Percentiles rank a stretch among this genome's conserved stretches.
Conservation (phyloP, 345 rosid species). For the Microcos paniculata region DNA sequence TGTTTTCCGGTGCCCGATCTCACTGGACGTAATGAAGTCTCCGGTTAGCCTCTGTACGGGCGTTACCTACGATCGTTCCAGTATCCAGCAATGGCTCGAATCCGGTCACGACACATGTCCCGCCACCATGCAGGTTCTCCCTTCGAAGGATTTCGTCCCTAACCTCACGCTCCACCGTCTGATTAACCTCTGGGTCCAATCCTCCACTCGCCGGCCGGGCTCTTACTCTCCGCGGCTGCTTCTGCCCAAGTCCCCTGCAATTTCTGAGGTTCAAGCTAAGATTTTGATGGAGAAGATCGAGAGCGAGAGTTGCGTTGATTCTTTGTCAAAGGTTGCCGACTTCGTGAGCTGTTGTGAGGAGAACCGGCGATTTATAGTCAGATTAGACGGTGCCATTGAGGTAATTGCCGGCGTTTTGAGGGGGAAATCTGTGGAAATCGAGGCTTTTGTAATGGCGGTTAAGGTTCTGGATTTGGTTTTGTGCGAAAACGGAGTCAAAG, state of each 20-base stretch:
- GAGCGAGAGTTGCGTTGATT: slow-evolving; percentile 12
- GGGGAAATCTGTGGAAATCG: slow-evolving; percentile 26
- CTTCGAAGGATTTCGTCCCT: slow-evolving; percentile 63
- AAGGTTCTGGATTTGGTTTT: slow-evolving; percentile 41
- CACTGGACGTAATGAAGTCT: slow-evolving; percentile 88
- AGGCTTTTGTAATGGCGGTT: slow-evolving; percentile 36
- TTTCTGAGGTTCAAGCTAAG: slow-evolving; percentile 36
- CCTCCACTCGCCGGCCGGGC: slow-evolving; percentile 29
- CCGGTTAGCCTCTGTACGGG: slow-evolving; percentile 95
- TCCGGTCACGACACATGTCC: slow-evolving; percentile 43
- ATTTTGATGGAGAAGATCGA: slow-evolving; percentile 26
- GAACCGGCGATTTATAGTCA: slow-evolving; percentile 46
- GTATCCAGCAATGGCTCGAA: slow-evolving; percentile 90
- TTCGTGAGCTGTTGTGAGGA: slow-evolving; percentile 52
- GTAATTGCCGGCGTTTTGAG: slow-evolving; percentile 41
- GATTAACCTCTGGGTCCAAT: slow-evolving; percentile 71
- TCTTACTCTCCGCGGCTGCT: slow-evolving; percentile 20
- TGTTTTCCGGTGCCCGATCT: slow-evolving; percentile 84
- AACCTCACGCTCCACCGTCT: slow-evolving; percentile 81
- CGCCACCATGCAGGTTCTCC: slow-evolving; percentile 83
- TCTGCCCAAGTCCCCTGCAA: slow-evolving; percentile 3
- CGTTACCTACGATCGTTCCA: slow-evolving; percentile 84
- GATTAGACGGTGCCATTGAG: slow-evolving; percentile 39
- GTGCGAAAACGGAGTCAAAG: slow-evolving; percentile 36
- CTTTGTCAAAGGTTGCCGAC: slow-evolving; percentile 32